These are phyloP conservation scores for Euphrasia confusa DNA, from an alignment of 257 asterid species.

Conservation along the genomic window DNA sequence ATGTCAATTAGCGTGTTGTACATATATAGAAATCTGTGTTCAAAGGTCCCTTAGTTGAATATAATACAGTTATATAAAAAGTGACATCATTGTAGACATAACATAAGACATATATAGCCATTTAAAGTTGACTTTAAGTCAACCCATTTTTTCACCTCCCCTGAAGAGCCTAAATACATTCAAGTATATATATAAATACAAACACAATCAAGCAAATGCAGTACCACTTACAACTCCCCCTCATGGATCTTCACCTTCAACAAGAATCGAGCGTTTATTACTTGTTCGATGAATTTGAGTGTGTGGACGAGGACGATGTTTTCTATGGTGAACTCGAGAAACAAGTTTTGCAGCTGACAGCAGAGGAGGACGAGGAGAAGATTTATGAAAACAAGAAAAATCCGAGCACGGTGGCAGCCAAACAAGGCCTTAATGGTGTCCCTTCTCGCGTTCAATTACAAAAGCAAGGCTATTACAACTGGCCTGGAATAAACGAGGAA, in stretches of 20 bases:
- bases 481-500: conserved; percentile 24
- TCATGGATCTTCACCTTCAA: conserved; percentile 34
- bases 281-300: conserved; percentile 32
- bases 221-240: background rate
- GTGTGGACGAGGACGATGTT: conserved; percentile 40
- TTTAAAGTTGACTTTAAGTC: conserved; percentile 42
- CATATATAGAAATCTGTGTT: too few relatives aligned
- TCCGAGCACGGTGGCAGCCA: conserved; percentile 5
- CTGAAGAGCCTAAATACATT: too few relatives aligned
- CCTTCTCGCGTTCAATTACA: background rate
- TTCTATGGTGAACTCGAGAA: conserved; percentile 48
- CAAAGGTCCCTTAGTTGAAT: too few relatives aligned
- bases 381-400: conserved; percentile 10
- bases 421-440: conserved; percentile 11
- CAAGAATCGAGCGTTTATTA: conserved; percentile 20
- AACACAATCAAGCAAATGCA: background rate
- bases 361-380: conserved; percentile 40
- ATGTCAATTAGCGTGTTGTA: too few relatives aligned
- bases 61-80: too few relatives aligned
- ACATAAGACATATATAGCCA: background rate
- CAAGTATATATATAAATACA: background rate
- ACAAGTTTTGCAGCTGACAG: conserved; percentile 48
- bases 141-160: conserved; percentile 12
- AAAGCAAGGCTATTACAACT: conserved; percentile 21
- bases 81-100: too few relatives aligned